phyloP scores from a whole-genome alignment of 768 basidiomycete species.

The Boletus reticuloceps region DNA sequence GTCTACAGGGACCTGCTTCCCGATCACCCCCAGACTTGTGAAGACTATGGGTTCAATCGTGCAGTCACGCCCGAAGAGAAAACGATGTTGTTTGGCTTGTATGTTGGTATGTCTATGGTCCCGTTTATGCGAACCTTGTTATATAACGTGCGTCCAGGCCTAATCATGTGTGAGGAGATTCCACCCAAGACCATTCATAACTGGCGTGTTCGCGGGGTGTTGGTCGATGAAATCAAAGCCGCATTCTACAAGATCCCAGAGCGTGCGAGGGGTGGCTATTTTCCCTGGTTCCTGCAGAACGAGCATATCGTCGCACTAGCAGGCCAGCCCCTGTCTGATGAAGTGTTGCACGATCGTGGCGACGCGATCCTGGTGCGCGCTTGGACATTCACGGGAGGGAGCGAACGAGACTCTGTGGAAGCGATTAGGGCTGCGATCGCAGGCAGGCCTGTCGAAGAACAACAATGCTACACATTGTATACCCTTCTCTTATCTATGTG shows the following conservation, averaged over 20 bases:
- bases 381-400: conserved; percentile 2
- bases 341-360: not conserved
- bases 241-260: not conserved
- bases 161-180: no score
- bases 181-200: no score
- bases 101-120: not conserved
- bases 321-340: not conserved
- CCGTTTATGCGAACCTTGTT: not conserved
- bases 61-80: not conserved
- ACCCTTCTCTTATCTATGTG: not conserved
- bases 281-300: conserved; percentile 3
- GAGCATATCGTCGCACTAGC: not conserved
- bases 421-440: not conserved
- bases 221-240: no score
- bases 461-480: not conserved
- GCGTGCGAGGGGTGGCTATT: not conserved
- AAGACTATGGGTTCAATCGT: not conserved
- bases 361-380: not conserved
- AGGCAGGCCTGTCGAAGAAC: not conserved
- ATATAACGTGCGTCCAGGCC: no score
- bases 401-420: not conserved
- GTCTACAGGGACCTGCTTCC: not conserved
- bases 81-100: not conserved
- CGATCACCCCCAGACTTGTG: not conserved
- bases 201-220: no score